These are phyloP conservation scores for Phaseolus lunatus DNA, from an alignment of 306 rosid genomes.

Conservation along the genomic window DNA sequence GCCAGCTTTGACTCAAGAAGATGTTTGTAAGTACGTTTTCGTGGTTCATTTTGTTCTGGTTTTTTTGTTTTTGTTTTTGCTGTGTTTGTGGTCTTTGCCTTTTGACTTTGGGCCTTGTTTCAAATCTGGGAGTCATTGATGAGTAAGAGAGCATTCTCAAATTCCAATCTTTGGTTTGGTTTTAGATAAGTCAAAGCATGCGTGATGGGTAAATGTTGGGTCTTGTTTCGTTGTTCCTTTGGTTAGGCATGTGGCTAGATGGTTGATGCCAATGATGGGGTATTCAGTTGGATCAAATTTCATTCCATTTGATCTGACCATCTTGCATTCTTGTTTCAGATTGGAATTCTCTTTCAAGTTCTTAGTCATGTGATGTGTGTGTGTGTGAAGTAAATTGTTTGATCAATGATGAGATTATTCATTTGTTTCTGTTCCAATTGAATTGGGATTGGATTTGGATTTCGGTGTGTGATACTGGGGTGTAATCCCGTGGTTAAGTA, in stretches of 20 bases:
- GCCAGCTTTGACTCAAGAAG: conserved; percentile 77
- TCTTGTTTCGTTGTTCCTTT: conserved; percentile 10
- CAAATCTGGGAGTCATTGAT: conserved; percentile 44
- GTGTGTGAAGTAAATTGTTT: conserved; percentile 15
- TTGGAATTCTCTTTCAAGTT: conserved; percentile 31
- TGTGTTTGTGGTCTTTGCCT: conserved; percentile 28
- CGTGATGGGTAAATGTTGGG: conserved; percentile 18
- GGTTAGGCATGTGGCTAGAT: conserved; percentile 1
- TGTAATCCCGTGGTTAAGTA: neutral
- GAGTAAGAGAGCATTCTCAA: conserved; percentile 15
- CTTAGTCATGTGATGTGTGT: conserved; percentile 12
- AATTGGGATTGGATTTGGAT: neutral
- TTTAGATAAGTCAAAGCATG: conserved; percentile 32
- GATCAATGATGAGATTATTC: conserved; percentile 10
- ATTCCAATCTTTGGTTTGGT: conserved; percentile 44
- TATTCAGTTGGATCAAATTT: conserved; percentile 22
- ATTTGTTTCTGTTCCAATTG: neutral
- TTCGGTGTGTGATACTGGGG: conserved; percentile 1
- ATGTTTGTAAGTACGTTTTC: conserved; percentile 99
- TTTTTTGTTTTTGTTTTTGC: conserved; percentile 10
- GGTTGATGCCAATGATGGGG: conserved; percentile 9
- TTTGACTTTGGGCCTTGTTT: conserved; percentile 30
- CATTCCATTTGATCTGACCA: conserved; percentile 36
- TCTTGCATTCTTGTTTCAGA: conserved; percentile 37
- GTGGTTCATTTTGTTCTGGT: conserved; percentile 48